Evolutionary conservation across 305 asterid species (phyloP).

Genomic region (Fraxinus ornus): DNA sequence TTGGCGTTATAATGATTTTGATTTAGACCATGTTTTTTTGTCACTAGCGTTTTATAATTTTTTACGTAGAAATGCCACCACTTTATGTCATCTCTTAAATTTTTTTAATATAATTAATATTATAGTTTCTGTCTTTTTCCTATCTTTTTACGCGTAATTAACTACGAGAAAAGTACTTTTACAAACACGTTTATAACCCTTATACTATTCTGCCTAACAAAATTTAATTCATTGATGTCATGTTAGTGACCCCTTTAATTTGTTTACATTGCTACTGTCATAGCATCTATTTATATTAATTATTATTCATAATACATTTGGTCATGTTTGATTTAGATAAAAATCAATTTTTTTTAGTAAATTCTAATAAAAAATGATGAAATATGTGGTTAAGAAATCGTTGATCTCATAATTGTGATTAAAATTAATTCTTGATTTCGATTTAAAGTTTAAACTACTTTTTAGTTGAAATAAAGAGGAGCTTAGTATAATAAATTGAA

Average conservation of each 20-base stretch:
- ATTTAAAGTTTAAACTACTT: neutral
- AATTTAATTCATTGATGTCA: neutral
- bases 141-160: neutral
- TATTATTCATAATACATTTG: neutral
- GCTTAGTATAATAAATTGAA: neutral
- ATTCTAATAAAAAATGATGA: no score
- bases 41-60: neutral
- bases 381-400: no score
- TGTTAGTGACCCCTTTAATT: neutral
- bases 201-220: neutral
- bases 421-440: neutral
- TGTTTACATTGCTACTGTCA: neutral
- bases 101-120: neutral
- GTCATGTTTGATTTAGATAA: neutral
- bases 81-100: neutral
- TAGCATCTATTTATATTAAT: neutral
- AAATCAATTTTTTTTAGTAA: neutral
- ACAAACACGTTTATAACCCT: neutral
- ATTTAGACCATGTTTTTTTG: neutral
- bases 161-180: neutral
- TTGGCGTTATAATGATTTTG: neutral
- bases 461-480: neutral
- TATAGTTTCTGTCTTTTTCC: neutral
- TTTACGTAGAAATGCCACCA: neutral
- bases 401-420: no score